Evolutionary conservation across 352 stramenopile genomes (phyloP).

Genomic region (Globisporangium mamillatum): DNA sequence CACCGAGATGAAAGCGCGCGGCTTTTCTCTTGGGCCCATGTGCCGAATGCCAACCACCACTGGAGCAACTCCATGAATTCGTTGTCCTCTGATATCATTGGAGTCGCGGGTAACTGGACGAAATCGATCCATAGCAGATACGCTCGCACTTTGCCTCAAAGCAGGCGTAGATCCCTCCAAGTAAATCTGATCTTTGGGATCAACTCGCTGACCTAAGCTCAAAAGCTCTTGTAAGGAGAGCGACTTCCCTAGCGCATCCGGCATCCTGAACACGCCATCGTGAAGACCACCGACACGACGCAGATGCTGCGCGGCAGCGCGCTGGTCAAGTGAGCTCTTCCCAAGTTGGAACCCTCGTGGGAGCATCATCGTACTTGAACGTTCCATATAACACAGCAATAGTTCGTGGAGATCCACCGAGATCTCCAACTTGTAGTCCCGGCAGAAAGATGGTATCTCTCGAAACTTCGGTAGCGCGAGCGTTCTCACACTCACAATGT

Average conservation of each 20-base stretch:
- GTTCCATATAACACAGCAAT: conserved; percentile 55
- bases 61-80: conserved; percentile 11
- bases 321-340: conserved; percentile 51
- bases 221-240: conserved; percentile 52
- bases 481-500: conserved; percentile 64
- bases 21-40: conserved; percentile 27
- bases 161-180: conserved; percentile 29
- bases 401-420: conserved; percentile 39
- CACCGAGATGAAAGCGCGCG: conserved; percentile 14
- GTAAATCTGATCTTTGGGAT: conserved; percentile 26
- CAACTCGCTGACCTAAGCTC: conserved; percentile 5
- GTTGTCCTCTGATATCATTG: conserved; percentile 2
- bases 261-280: conserved; percentile 42
- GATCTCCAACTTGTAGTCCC: conserved; percentile 78
- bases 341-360: conserved; percentile 53
- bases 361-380: conserved; percentile 52
- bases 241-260: conserved; percentile 25
- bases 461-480: conserved; percentile 53
- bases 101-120: conserved; percentile 27
- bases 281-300: conserved; percentile 45
- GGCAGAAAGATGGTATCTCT: conserved; percentile 70
- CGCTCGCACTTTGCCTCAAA: conserved; percentile 33
- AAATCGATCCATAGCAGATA: conserved; percentile 39
- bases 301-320: conserved; percentile 33
- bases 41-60: conserved; percentile 33